phyloP scores from a whole-genome alignment of 257 asterid genomes.

The Parsonsia alboflavescens region DNA sequence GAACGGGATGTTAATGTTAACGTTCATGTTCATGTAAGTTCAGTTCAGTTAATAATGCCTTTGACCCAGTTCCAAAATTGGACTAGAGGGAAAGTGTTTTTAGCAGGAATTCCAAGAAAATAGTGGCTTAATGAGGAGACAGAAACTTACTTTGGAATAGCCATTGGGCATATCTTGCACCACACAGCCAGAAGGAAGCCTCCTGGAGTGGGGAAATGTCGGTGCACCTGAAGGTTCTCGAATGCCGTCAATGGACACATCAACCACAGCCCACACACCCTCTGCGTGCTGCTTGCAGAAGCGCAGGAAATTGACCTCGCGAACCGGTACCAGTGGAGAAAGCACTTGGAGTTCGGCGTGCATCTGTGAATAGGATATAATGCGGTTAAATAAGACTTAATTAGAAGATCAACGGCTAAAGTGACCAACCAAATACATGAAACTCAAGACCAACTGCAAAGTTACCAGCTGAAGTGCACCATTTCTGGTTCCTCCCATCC shows the following conservation, averaged over 20 bases:
- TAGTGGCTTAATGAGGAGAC: slow-evolving; percentile 16
- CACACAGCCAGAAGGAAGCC: slow-evolving; percentile 93
- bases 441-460: not conserved
- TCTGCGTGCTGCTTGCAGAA: slow-evolving; percentile 96
- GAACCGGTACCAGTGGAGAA: slow-evolving; percentile 81
- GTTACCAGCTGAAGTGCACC: slow-evolving; percentile 81
- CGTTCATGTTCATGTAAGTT: not conserved
- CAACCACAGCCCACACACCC: slow-evolving; percentile 95
- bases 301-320: slow-evolving; percentile 86
- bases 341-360: slow-evolving; percentile 89
- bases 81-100: not conserved
- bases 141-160: slow-evolving; percentile 65
- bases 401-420: not conserved
- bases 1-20: not conserved
- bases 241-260: slow-evolving; percentile 66
- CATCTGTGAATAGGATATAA: slow-evolving; percentile 41
- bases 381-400: too few relatives aligned
- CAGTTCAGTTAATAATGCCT: slow-evolving; percentile 15
- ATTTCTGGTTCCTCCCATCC: slow-evolving; percentile 55
- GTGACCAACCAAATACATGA: not conserved
- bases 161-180: slow-evolving; percentile 98
- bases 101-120: slow-evolving; percentile 22
- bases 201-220: slow-evolving; percentile 45
- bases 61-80: slow-evolving; percentile 30
- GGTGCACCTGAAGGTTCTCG: slow-evolving; percentile 43